Percentiles rank a stretch among this genome's conserved stretches.
phyloP scores from a whole-genome alignment of 257 asterid genomes.

The Ilex aquifolium region DNA sequence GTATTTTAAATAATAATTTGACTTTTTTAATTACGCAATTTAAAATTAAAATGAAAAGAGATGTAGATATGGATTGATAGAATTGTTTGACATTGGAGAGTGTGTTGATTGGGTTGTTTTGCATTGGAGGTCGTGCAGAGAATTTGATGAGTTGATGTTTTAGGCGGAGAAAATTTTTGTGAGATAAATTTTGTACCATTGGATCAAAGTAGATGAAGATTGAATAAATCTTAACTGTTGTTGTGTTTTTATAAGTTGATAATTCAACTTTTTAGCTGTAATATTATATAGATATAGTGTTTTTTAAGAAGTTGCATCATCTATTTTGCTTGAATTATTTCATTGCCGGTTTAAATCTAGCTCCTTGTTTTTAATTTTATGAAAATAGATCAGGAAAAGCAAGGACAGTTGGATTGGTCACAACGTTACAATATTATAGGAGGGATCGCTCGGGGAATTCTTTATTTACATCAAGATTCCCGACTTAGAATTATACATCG shows the following conservation, averaged over 20 bases:
- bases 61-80: no score
- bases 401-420: constrained; percentile 16
- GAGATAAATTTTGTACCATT: neutral
- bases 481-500: neutral
- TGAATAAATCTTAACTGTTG: no score
- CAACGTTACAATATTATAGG: constrained; percentile 25
- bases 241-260: neutral
- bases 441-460: constrained; percentile 41
- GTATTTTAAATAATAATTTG: no score
- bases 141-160: no score
- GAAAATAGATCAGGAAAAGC: neutral
- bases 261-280: neutral
- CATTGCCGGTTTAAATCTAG: neutral
- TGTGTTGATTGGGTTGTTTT: no score
- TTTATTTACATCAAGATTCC: constrained; percentile 34
- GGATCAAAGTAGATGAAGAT: no score
- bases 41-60: no score
- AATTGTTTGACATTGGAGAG: no score
- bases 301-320: neutral
- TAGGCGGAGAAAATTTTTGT: no score
- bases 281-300: neutral
- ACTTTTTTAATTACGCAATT: no score
- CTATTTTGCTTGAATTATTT: no score
- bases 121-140: no score
- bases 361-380: neutral